Conservation (phyloP, 192 early-diverging fungal species). For the Podila epigama region DNA sequence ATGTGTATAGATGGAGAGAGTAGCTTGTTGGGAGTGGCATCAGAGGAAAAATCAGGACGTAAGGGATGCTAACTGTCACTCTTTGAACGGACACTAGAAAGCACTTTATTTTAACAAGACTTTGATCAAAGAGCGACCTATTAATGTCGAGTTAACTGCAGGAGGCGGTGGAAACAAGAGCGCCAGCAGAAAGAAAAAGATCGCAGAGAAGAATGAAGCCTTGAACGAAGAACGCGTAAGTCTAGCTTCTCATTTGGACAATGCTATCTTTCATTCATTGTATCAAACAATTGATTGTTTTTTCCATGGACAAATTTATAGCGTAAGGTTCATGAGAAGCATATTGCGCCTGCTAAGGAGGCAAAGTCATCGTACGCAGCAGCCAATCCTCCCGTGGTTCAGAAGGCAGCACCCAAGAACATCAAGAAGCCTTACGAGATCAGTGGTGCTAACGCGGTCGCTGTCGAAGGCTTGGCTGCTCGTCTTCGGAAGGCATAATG, state of each 20-base stretch:
- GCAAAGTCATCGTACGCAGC: constrained; percentile 50
- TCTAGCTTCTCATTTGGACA: background rate
- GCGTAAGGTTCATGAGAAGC: constrained; percentile 58
- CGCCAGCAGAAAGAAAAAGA: constrained; percentile 54
- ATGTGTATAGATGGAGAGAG: too few species aligned
- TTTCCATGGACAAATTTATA: constrained; percentile 15
- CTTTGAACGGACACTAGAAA: constrained; percentile 39
- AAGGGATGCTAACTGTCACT: too few species aligned
- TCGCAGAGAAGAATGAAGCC: constrained; percentile 57
- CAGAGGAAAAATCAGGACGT: background rate
- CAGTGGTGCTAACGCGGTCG: constrained; percentile 34
- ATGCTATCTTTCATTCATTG: too few species aligned
- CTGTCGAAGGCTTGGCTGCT: constrained; percentile 25
- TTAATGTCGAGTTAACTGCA: constrained; percentile 78
- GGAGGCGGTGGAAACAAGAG: constrained; percentile 76
- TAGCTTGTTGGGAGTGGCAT: too few species aligned
- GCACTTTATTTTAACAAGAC: constrained; percentile 71
- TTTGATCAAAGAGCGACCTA: constrained; percentile 66
- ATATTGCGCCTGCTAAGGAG: constrained; percentile 53
- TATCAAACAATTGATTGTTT: background rate
- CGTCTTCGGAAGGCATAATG: constrained; percentile 31
- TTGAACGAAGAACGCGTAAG: constrained; percentile 64
- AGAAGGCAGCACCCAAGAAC: constrained; percentile 40
- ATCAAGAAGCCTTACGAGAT: constrained; percentile 41
- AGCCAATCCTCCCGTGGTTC: constrained; percentile 39